These are phyloP conservation scores for Ceratobasidium sp. DNA, from an alignment of 1,284 basidiomycete species.

Conservation along the genomic window DNA sequence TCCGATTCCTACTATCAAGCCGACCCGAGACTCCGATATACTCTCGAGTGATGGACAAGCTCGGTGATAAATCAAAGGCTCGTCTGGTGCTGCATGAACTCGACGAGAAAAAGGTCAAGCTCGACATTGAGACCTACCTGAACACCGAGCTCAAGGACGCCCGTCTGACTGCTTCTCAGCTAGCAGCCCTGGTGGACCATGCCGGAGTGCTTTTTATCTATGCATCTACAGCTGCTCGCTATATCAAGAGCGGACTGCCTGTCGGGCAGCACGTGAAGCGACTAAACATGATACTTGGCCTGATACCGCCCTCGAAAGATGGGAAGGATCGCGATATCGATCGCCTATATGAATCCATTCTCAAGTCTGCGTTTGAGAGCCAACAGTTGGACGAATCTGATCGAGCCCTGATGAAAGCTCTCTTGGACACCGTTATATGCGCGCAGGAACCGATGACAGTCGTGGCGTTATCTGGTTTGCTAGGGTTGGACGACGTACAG, in stretches of 20 bases:
- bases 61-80: neutral
- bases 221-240: neutral
- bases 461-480: neutral
- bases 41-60: neutral
- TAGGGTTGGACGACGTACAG: neutral
- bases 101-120: neutral
- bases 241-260: too few relatives aligned
- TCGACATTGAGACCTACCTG: neutral
- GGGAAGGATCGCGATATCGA: too few relatives aligned
- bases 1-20: neutral
- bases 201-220: neutral
- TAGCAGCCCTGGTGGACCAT: neutral
- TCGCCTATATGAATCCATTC: neutral
- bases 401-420: neutral
- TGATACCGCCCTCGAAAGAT: too few relatives aligned
- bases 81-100: neutral
- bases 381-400: neutral
- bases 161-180: neutral
- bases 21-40: neutral
- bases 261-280: too few relatives aligned
- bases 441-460: neutral
- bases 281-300: too few relatives aligned
- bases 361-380: neutral
- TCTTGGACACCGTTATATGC: too few relatives aligned
- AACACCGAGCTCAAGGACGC: neutral